Conservation (phyloP, 345 rosid genomes). For the Salix viminalis region DNA sequence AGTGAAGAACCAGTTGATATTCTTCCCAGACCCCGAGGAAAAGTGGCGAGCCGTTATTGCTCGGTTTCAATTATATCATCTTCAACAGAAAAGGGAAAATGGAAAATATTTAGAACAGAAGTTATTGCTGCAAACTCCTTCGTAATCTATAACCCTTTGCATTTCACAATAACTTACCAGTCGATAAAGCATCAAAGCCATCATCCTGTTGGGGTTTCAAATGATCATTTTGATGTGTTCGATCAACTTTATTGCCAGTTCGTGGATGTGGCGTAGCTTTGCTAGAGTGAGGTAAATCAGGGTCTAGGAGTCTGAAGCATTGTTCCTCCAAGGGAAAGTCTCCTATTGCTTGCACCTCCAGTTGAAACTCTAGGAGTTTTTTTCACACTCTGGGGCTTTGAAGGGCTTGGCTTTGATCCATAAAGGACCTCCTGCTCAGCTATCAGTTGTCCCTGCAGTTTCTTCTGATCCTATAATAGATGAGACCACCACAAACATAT, state of each 20-base stretch:
- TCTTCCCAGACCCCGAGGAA: slow-evolving; percentile 18
- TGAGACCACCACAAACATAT: neutral
- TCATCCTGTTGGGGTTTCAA: slow-evolving; percentile 40
- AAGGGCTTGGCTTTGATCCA: slow-evolving; percentile 95
- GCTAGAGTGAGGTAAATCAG: slow-evolving; percentile 24
- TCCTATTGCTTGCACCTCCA: slow-evolving; percentile 67
- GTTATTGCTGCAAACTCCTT: neutral
- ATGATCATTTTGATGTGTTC: slow-evolving; percentile 34
- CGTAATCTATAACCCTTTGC: slow-evolving; percentile 5
- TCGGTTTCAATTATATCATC: slow-evolving; percentile 21
- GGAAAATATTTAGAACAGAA: slow-evolving; percentile 5
- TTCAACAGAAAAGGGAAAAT: slow-evolving; percentile 5
- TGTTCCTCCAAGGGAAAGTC: slow-evolving; percentile 72
- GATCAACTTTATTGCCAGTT: slow-evolving; percentile 48
- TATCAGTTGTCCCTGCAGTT: slow-evolving; percentile 88
- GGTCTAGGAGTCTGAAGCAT: slow-evolving; percentile 67
- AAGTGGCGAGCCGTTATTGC: slow-evolving; percentile 13
- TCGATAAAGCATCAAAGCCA: slow-evolving; percentile 43
- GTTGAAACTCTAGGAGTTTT: slow-evolving; percentile 72
- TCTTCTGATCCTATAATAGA: slow-evolving; percentile 78
- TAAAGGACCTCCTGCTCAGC: slow-evolving; percentile 92
- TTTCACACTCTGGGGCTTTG: slow-evolving; percentile 66
- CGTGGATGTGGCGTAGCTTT: slow-evolving; percentile 24
- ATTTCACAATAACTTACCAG: slow-evolving; percentile 40
- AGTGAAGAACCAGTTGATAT: slow-evolving; percentile 22